Evolutionary conservation across 2,329 filamentous ascomycete species (phyloP).

Genomic region (Exophiala dermatitidis): DNA sequence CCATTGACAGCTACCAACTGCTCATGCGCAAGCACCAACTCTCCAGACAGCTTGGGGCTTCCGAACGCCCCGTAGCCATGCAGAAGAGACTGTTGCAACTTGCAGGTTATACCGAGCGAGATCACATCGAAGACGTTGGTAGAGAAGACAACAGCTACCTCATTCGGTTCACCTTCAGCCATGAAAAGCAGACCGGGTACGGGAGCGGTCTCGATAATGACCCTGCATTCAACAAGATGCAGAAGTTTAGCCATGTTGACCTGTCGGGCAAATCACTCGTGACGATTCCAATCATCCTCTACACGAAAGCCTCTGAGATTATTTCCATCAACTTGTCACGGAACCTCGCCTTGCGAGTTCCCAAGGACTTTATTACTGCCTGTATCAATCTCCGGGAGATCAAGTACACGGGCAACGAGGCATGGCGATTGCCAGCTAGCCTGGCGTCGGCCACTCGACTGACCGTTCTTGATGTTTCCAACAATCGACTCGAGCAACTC

Average conservation of each 20-base stretch:
- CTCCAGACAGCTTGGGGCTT: slow-evolving; percentile 67
- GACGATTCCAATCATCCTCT: slow-evolving; percentile 89
- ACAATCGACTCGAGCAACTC: slow-evolving; percentile 82
- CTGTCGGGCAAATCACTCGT: slow-evolving; percentile 82
- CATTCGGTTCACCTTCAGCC: slow-evolving; percentile 90
- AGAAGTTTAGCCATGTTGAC: slow-evolving; percentile 92
- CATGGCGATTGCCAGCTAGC: slow-evolving; percentile 74
- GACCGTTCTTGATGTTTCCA: slow-evolving; percentile 88
- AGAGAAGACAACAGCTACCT: slow-evolving; percentile 96
- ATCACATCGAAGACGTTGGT: slow-evolving; percentile 86
- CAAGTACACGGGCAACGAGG: slow-evolving; percentile 92
- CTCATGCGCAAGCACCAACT: slow-evolving; percentile 90
- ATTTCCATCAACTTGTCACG: slow-evolving; percentile 89
- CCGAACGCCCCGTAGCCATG: slow-evolving; percentile 78
- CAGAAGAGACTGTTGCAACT: slow-evolving; percentile 88
- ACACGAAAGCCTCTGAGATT: slow-evolving; percentile 85
- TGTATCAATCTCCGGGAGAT: slow-evolving; percentile 89
- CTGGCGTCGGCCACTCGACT: slow-evolving; percentile 71
- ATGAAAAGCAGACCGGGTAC: slow-evolving; percentile 77
- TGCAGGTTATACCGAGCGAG: slow-evolving; percentile 78
- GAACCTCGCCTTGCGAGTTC: slow-evolving; percentile 85
- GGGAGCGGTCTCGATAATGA: slow-evolving; percentile 66
- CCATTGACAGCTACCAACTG: slow-evolving; percentile 89
- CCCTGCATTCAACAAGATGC: slow-evolving; percentile 69
- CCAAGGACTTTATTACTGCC: slow-evolving; percentile 91